Conservation (phyloP, 352 stramenopile species). For the Plasmopara halstedii region DNA sequence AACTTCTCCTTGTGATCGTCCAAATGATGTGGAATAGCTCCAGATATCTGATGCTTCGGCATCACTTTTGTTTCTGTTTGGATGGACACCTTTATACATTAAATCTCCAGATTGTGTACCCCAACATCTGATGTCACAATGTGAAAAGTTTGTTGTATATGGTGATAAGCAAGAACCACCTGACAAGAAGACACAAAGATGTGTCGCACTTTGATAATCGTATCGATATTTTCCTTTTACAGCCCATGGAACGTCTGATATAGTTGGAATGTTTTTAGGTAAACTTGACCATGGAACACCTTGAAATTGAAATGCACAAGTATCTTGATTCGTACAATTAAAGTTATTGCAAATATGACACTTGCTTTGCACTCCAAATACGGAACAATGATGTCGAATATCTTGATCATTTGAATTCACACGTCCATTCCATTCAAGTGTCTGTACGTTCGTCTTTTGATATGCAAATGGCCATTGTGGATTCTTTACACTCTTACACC, state of each 20-base stretch:
- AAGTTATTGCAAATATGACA: constrained; percentile 92
- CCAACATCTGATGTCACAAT: constrained; percentile 90
- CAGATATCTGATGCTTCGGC: constrained; percentile 59
- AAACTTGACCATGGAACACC: constrained; percentile 64
- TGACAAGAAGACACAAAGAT: constrained; percentile 89
- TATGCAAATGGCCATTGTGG: constrained; percentile 93
- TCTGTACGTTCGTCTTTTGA: constrained; percentile 65
- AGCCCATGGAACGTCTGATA: constrained; percentile 90
- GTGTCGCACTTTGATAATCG: constrained; percentile 82
- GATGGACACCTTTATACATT: constrained; percentile 24
- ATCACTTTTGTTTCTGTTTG: constrained; percentile 32
- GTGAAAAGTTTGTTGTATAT: constrained; percentile 78
- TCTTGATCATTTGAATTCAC: constrained; percentile 87
- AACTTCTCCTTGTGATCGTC: constrained; percentile 84
- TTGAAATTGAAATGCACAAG: constrained; percentile 90
- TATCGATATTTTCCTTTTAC: constrained; percentile 86
- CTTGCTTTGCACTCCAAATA: constrained; percentile 87
- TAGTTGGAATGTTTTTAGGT: constrained; percentile 87
- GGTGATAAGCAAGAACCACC: constrained; percentile 73
- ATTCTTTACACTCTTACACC: constrained; percentile 76
- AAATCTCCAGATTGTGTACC: constrained; percentile 41
- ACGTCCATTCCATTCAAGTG: constrained; percentile 83
- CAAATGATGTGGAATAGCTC: constrained; percentile 32
- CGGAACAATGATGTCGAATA: constrained; percentile 86
- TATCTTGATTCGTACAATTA: constrained; percentile 20